phyloP scores from a whole-genome alignment of 2,329 filamentous ascomycete genomes.

The Colletotrichum sp. region DNA sequence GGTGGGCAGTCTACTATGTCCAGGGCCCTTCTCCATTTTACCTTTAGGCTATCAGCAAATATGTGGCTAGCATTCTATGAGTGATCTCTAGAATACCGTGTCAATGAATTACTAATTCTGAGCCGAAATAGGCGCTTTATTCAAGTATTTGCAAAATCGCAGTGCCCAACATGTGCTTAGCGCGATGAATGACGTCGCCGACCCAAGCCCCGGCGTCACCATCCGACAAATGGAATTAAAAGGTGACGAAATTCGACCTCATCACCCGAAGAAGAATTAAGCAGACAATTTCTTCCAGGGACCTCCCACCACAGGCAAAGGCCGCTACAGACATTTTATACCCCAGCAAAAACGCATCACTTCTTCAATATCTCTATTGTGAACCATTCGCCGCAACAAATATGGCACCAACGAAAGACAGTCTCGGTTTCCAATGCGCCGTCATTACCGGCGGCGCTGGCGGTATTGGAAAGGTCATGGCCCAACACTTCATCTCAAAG shows the following conservation, averaged over 20 bases:
- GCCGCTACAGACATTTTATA: accelerated
- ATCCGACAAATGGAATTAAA: not conserved
- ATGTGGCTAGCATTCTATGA: not conserved
- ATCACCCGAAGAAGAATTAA: not conserved
- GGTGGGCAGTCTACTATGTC: not conserved
- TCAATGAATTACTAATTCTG: not conserved
- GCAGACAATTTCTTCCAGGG: not conserved
- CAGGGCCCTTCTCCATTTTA: not conserved
- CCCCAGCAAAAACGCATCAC: not conserved
- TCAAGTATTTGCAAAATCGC: not conserved
- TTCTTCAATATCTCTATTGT: not conserved
- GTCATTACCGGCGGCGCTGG: constrained; percentile 56
- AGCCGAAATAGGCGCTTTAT: accelerated
- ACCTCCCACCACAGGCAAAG: accelerated
- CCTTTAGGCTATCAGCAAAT: not conserved
- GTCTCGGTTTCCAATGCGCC: constrained; percentile 46
- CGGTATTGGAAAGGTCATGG: constrained; percentile 55
- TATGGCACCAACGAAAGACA: not conserved
- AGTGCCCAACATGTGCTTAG: not conserved
- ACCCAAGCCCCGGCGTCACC: not conserved
- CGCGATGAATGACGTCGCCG: not conserved
- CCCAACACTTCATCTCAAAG: constrained; percentile 48
- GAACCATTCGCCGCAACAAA: no score
- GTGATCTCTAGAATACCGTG: accelerated
- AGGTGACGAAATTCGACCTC: not conserved